phyloP scores from a whole-genome alignment of 1,284 basidiomycete genomes.

The Wallemia ichthyophaga region DNA sequence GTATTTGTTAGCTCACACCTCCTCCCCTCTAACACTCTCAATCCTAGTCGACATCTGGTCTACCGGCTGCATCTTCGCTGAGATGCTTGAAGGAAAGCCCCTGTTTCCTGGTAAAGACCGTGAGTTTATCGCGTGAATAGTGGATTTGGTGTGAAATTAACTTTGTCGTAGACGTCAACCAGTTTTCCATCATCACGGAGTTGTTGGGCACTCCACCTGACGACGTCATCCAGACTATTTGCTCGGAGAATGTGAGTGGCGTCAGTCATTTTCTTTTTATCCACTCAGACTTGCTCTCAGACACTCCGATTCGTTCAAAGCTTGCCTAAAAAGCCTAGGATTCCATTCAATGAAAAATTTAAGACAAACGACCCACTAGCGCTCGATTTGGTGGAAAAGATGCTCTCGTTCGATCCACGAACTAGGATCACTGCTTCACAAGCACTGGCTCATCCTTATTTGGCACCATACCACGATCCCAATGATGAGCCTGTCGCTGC shows the following conservation, averaged over 20 bases:
- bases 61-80: conserved; percentile 95
- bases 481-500: conserved; percentile 83
- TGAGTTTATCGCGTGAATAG: conserved; percentile 12
- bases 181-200: conserved; percentile 99
- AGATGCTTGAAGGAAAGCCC: conserved; percentile 97
- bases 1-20: neutral
- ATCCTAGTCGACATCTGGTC: conserved; percentile 86
- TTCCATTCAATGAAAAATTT: conserved; percentile 84
- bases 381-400: conserved; percentile 84
- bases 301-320: conserved; percentile 97
- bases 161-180: conserved; percentile 53
- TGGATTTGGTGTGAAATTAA: too few species aligned
- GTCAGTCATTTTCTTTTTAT: neutral
- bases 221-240: conserved; percentile 97
- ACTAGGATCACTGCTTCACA: conserved; percentile 84
- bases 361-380: conserved; percentile 72
- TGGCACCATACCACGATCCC: conserved; percentile 92
- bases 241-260: conserved; percentile 62
- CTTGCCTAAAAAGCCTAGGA: conserved; percentile 76
- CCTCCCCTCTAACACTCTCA: too few species aligned
- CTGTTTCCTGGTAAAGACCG: conserved; percentile 94
- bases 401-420: conserved; percentile 94
- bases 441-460: conserved; percentile 76
- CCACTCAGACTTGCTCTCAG: conserved; percentile 18
- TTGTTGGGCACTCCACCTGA: conserved; percentile 88